Evolutionary conservation across 495 filamentous ascomycete species (phyloP), one percentile per base, ranked within the genome.

Genomic region (Pseudotulostoma volvatum): DNA sequence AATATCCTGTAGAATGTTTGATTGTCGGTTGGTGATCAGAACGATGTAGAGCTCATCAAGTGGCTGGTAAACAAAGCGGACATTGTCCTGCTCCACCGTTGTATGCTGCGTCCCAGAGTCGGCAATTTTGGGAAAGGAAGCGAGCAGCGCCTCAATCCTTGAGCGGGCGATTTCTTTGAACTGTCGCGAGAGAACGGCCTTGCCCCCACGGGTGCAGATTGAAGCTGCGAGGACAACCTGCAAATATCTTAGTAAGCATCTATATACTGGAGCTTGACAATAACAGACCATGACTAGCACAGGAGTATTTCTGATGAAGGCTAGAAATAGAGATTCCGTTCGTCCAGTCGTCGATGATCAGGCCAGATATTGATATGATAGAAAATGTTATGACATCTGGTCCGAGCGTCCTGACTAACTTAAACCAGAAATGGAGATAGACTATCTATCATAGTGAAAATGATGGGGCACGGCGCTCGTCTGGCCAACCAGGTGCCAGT

Each of bases 21-120:
- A 93, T 71, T 96, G 88, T 41, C 84, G 84, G 68, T 96, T 96
- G 64, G 92, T 97, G 60, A 97, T 96, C 44, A 97, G 77, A 38
- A 97, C 87, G 73, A 97, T 94, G 71, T 96, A 97, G 43, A 97
- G 76, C 66, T 96, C 92, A 60, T 97, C 92, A 38, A 97, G 71
- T 42, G 92, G 90, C 59, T 97, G 90, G 67, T 97, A 97, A 37
- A 96, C 90, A 55, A 93, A 97, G 57, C 90, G 90, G 48, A 97
- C 90, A 70, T 93, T 95, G 67, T 97, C 90, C 57, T 94, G 88
- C 59, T 97, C 90, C 37, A 94, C 85, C 9, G 83, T 97, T 5
- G 90, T 97, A 57, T 97, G 90, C 55, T 97, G 90, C 36, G 85
- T 92, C 33, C 84, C 82, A 9, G 81, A 81, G 58, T 93, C 86